Base-by-base conservation (phyloP, 2,329 filamentous ascomycete genomes). In the Chaetomiaceae sp. region DNA sequence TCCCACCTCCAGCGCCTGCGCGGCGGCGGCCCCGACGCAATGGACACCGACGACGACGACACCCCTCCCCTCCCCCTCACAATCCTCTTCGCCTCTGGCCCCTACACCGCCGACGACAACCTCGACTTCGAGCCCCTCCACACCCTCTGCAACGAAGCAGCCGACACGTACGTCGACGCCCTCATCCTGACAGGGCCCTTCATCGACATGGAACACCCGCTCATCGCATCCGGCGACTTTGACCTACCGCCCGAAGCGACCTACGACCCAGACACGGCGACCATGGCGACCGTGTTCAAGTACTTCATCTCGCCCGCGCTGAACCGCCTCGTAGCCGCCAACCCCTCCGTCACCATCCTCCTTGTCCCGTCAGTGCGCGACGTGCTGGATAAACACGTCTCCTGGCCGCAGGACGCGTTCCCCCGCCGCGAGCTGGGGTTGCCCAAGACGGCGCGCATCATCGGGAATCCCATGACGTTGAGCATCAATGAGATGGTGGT, bases 71-170 rank as follows among this genome's bases (percentile, higher is more conserved):
- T 82, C 8, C 91, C 92, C 0, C 71, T 97, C 17, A 91, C 80
- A 63, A 75, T 95, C 47, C 70, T 96, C 34, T 79, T 92, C 54
- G 89, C 87, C 1, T 82, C 90, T 0, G 94, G 94, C 0, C 94
- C 94, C 0, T 99, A 95, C 70, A 96, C 91, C 0, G 84, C 91
- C 3, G 91, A 97, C 62, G 88, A 92, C 64, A 95, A 95, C 65
- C 83, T 99, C 42, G 87, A 91, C 60, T 99, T 91, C 66, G 88
- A 95, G 64, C 88, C 92, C 7, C 75, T 99, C 1, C 84, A 91
- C 64, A 83, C 88, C 27, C 78, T 99, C 15, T 92, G 92, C 66
- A 80, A 81, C 61, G 85, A 86, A 63, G 91, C 91, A 8, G 84
- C 83, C 15, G 83, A 89, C 59, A 81, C 79, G 20, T 85, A 82